Percentiles rank a stretch among this genome's conserved stretches.
Evolutionary conservation across 768 basidiomycete genomes (phyloP).

Genomic region (Lanmaoa pseudosensibilis): DNA sequence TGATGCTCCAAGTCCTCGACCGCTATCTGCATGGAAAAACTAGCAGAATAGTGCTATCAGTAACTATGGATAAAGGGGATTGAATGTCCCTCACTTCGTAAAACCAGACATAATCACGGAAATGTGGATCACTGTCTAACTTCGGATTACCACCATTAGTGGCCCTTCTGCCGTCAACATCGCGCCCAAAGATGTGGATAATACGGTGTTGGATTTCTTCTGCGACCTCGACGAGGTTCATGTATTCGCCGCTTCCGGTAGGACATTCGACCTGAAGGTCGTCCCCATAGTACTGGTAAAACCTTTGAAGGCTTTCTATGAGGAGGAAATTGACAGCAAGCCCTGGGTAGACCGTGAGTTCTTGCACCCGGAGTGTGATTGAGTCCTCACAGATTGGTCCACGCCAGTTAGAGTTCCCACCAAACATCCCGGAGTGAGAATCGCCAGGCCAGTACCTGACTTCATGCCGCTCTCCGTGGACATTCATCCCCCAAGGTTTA

Average conservation of each 20-base stretch:
- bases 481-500: conserved; percentile 92
- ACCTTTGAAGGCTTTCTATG: conserved; percentile 94
- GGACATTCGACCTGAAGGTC: conserved; percentile 95
- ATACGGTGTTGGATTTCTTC: conserved; percentile 99
- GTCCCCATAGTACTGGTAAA: conserved; percentile 97
- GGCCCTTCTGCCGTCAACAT: conserved; percentile 80
- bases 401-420: conserved; percentile 97
- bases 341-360: conserved; percentile 49
- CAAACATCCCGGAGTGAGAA: conserved; percentile 96
- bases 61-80: not conserved
- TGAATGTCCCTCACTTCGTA: conserved; percentile 62
- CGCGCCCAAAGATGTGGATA: conserved; percentile 97
- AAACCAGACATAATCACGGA: conserved; percentile 96
- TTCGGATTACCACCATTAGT: conserved; percentile 88
- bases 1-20: conserved; percentile 91
- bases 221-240: conserved; percentile 91
- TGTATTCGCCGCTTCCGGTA: conserved; percentile 94
- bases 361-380: not conserved
- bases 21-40: conserved; percentile 96
- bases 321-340: conserved; percentile 94
- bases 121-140: conserved; percentile 90
- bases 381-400: conserved; percentile 74
- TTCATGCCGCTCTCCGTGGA: conserved; percentile 88
- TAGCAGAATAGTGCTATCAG: conserved; percentile 30
- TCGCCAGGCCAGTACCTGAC: conserved; percentile 99